Evolutionary conservation across 2,329 filamentous ascomycete species (phyloP).

Genomic region (Fusarium sp.): DNA sequence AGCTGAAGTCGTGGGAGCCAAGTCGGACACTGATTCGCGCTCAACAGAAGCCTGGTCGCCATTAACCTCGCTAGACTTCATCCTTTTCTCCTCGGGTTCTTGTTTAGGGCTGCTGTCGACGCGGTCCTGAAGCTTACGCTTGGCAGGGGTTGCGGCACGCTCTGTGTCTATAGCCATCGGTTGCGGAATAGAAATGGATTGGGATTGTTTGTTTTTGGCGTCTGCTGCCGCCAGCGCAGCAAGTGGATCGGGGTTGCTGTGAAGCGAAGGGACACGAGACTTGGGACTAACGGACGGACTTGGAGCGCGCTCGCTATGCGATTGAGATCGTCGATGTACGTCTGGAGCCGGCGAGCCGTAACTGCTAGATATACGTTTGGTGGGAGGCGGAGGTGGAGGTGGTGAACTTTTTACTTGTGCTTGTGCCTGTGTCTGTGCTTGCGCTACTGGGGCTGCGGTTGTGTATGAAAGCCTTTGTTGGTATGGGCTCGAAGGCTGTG

Average conservation of each 20-base stretch:
- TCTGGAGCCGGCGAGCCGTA: constrained; percentile 60
- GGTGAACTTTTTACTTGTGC: constrained; percentile 52
- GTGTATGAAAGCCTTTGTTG: constrained; percentile 61
- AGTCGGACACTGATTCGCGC: constrained; percentile 46
- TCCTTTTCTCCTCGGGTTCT: constrained; percentile 62
- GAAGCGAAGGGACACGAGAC: constrained; percentile 70
- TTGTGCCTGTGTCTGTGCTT: constrained; percentile 47
- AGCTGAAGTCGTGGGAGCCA: constrained; percentile 51
- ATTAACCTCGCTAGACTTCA: constrained; percentile 64
- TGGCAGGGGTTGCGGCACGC: constrained; percentile 54
- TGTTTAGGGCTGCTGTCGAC: constrained; percentile 61
- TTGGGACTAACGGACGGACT: constrained; percentile 84
- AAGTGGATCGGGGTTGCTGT: constrained; percentile 56
- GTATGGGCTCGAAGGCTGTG: constrained; percentile 70
- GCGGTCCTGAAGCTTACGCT: constrained; percentile 56
- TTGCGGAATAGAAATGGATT: constrained; percentile 41
- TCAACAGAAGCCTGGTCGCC: constrained; percentile 49
- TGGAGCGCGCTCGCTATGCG: constrained; percentile 73
- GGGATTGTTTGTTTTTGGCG: constrained; percentile 38
- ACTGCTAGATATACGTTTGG: constrained; percentile 58
- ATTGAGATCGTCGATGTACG: constrained; percentile 63
- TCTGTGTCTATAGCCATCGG: constrained; percentile 50
- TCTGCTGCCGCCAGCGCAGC: constrained; percentile 49
- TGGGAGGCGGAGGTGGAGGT: constrained; percentile 52
- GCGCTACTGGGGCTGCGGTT: constrained; percentile 46